Evolutionary conservation across 208 protist genomes (phyloP).

Genomic region (Balamuthia mandrillaris): DNA sequence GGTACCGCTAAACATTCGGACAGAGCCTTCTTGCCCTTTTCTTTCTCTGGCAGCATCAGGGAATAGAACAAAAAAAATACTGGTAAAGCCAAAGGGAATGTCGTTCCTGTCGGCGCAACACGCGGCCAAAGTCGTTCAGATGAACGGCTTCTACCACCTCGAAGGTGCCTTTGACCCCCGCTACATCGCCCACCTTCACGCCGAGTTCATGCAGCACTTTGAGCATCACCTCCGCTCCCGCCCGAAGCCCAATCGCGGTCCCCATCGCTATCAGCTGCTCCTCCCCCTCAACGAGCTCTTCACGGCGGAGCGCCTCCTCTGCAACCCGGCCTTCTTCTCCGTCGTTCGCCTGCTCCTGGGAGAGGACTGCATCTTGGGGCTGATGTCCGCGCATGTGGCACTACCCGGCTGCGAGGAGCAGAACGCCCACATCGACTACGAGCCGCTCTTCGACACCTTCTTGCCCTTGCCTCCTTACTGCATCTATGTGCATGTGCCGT

Average conservation of each 20-base stretch:
- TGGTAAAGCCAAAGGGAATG: no score
- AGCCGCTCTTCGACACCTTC: slow-evolving; percentile 3
- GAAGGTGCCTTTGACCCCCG: neutral
- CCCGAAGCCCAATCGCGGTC: neutral
- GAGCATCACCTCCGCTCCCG: neutral
- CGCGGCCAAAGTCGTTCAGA: neutral
- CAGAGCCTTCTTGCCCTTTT: no score
- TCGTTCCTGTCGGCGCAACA: no score
- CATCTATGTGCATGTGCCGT: neutral
- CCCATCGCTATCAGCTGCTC: neutral
- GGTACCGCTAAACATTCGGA: no score
- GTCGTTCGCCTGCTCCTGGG: neutral
- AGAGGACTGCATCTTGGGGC: neutral
- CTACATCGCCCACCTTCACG: no score
- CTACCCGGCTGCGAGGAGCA: neutral
- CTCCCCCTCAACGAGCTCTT: neutral
- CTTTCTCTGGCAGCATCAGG: no score
- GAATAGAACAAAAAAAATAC: no score
- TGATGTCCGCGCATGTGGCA: neutral
- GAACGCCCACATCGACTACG: neutral
- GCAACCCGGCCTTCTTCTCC: neutral
- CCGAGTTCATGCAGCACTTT: neutral
- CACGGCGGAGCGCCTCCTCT: neutral
- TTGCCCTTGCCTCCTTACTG: neutral
- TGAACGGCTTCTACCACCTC: neutral